Evolutionary conservation across 176 grass and related monocot species (phyloP), one percentile per base, ranked within the genome.

Genomic region (Miscanthus lutarioriparius): DNA sequence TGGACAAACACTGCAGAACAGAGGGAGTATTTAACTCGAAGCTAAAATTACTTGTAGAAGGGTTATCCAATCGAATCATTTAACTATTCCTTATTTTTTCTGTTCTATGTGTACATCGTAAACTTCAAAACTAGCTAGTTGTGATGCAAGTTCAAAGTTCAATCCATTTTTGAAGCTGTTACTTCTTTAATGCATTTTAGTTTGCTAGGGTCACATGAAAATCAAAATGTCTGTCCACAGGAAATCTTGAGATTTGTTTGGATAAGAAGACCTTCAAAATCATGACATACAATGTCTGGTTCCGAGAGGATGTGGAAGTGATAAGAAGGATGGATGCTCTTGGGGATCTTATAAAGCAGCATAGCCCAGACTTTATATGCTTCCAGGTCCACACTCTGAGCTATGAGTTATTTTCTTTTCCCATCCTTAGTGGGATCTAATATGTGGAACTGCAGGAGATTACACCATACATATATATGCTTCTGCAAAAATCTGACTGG

Each of bases 201-300:
- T 67, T 67, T 45, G 8, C 7, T 72, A 45, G 75, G n/a, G 47
- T 70, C 64, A 77, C 47, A 47, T 76, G 49, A 87, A 69, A 43
- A 0, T 78, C 70, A 73, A n/a, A 71, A 79, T 86, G 4, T 70
- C n/a, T 36, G 83, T 16, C 53, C 53, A 19, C 40, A 93, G 89
- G 65, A 67, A 72, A 67, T 68, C 41, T 36, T 16, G 48, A 65
- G 17, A 20, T 41, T 65, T 44, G 56, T 84, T 79, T 82, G 47
- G 69, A 80, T 37, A 88, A 78, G 71, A 78, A 77, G 73, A 87
- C 67, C 36, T 74, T 98, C 44, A 93, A 89, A 88, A 83, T 98
- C 40, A 89, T 98, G 87, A 95, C 89, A 82, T 98, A 95, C 82
- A 98, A 95, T 91, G 83, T 98, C 40, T 98, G 96, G 93, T 93